These are phyloP conservation scores for Phytophthora pisi DNA, from an alignment of 352 stramenopile genomes.

Conservation along the genomic window DNA sequence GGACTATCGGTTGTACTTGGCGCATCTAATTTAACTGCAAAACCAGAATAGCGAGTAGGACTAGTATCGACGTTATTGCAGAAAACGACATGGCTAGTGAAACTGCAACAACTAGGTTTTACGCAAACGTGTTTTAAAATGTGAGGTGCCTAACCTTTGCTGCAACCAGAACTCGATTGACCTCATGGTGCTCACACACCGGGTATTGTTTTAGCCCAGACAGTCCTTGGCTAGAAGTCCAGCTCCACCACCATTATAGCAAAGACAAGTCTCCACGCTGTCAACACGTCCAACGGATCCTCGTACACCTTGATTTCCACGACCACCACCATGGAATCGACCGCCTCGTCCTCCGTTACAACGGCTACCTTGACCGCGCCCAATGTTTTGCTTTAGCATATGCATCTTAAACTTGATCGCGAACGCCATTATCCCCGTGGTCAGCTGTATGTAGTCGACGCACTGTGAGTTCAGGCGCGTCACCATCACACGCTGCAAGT, in stretches of 20 bases:
- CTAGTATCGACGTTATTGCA: too few relatives aligned
- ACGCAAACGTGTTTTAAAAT: too few relatives aligned
- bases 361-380: too few relatives aligned
- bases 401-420: slow-evolving; percentile 1
- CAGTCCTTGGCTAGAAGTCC: not conserved
- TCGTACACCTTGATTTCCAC: not conserved
- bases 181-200: too few relatives aligned
- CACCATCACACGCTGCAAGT: slow-evolving; percentile 2
- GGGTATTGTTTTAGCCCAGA: too few relatives aligned
- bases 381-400: not conserved
- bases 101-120: too few relatives aligned
- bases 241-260: not conserved
- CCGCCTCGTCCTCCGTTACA: not conserved
- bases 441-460: slow-evolving; percentile 1
- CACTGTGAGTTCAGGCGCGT: slow-evolving; percentile 2
- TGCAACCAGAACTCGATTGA: too few relatives aligned
- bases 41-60: too few relatives aligned
- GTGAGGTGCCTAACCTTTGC: too few relatives aligned
- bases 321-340: not conserved
- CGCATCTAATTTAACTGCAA: too few relatives aligned
- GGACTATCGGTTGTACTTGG: too few relatives aligned
- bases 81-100: too few relatives aligned
- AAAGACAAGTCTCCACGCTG: not conserved
- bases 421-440: slow-evolving; percentile 2
- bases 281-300: not conserved